Evolutionary conservation across 2,329 filamentous ascomycete species (phyloP).

Genomic region (Elsinoe necatrix): DNA sequence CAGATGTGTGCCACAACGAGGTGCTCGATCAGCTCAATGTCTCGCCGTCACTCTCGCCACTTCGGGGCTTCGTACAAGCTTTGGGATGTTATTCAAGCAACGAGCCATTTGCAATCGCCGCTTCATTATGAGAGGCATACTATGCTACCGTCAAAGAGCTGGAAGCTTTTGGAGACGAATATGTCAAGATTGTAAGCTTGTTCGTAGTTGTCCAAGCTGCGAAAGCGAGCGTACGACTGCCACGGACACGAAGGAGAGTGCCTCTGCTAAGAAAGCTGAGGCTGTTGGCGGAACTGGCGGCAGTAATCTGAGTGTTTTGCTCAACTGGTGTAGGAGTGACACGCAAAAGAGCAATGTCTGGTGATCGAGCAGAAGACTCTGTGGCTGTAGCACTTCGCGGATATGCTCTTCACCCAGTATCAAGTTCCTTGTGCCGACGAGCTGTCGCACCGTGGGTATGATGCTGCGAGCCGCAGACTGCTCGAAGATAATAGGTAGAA

Average conservation of each 20-base stretch:
- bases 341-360: not conserved
- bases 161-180: not conserved
- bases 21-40: not conserved
- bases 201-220: slow-evolving; percentile 1
- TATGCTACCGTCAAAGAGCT: not conserved
- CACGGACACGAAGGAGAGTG: not conserved
- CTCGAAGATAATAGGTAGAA: too few species aligned
- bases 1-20: not conserved
- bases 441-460: too few species aligned
- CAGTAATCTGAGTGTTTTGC: not conserved
- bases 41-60: not conserved
- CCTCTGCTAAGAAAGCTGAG: not conserved
- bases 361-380: not conserved
- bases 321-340: slow-evolving; percentile 1
- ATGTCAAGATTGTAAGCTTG: not conserved
- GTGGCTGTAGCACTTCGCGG: too few species aligned
- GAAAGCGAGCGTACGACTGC: not conserved
- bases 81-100: not conserved
- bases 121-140: not conserved
- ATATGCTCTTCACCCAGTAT: too few species aligned
- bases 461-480: too few species aligned
- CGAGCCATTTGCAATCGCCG: not conserved
- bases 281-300: not conserved
- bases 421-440: too few species aligned
- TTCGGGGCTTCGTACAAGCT: not conserved